Evolutionary conservation across 257 asterid genomes (phyloP).

Genomic region (Solanum chiquidenum): DNA sequence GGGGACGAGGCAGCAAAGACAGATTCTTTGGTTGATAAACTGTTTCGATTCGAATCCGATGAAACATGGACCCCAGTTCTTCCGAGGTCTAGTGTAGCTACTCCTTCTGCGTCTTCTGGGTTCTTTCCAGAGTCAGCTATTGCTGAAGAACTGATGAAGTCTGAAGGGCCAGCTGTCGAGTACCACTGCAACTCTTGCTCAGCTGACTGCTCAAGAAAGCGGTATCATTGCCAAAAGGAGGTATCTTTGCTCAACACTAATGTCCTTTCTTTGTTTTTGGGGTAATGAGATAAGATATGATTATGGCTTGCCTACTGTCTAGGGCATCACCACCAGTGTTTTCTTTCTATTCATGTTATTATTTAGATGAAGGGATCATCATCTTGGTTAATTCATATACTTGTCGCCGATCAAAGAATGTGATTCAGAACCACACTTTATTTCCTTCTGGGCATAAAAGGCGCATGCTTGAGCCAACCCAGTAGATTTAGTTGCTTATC

Average conservation of each 20-base stretch:
- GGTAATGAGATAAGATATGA: neutral
- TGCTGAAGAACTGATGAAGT: conserved; percentile 70
- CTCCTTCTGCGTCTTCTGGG: conserved; percentile 58
- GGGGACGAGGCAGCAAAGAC: conserved; percentile 32
- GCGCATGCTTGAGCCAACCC: neutral
- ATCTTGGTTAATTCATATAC: neutral
- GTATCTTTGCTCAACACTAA: conserved; percentile 18
- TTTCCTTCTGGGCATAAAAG: neutral
- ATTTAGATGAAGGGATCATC: neutral
- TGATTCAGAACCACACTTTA: neutral
- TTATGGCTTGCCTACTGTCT: neutral
- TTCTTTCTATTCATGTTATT: neutral
- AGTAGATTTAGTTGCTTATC: neutral
- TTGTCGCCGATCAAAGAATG: neutral
- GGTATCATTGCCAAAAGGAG: conserved; percentile 99
- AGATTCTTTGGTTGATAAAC: conserved; percentile 45
- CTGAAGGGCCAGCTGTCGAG: conserved; percentile 87
- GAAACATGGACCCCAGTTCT: conserved; percentile 44
- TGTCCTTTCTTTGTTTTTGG: neutral
- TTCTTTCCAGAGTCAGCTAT: conserved; percentile 60
- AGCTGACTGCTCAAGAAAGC: conserved; percentile 94
- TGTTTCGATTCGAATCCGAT: conserved; percentile 69
- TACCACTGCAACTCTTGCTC: conserved; percentile 97
- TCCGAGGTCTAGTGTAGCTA: conserved; percentile 31
- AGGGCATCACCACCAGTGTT: neutral